Evolutionary conservation across 371 early-diverging fungal genomes (phyloP).

Genomic region (Blastocladiella emersonii): DNA sequence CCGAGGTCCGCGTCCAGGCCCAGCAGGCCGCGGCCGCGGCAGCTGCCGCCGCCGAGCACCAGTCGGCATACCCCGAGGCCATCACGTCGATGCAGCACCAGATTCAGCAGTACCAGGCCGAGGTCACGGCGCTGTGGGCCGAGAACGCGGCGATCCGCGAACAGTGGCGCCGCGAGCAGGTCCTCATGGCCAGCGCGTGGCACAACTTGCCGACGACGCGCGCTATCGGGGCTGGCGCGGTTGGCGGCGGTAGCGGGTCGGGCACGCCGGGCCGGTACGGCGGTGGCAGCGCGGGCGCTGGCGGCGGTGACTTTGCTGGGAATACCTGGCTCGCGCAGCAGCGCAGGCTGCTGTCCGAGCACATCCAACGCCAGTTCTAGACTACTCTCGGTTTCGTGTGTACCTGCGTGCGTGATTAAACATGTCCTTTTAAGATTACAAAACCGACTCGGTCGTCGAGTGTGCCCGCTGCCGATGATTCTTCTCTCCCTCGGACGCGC

Average conservation of each 20-base stretch:
- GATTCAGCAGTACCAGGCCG: neutral
- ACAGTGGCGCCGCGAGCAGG: conserved; percentile 50
- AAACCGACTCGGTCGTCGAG: no score
- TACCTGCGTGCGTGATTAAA: no score
- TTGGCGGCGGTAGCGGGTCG: no score
- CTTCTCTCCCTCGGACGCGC: no score
- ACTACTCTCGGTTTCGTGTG: no score
- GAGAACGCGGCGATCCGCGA: conserved; percentile 14
- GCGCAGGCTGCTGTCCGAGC: conserved; percentile 37
- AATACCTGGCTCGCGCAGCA: conserved; percentile 62
- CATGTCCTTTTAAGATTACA: no score
- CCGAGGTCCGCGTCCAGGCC: conserved; percentile 45
- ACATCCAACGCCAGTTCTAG: conserved; percentile 35
- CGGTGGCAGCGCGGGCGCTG: conserved; percentile 29
- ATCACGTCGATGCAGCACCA: neutral
- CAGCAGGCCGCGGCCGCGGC: neutral
- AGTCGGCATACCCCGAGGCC: neutral
- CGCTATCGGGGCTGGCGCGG: no score
- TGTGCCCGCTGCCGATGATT: no score
- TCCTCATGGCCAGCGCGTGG: conserved; percentile 62
- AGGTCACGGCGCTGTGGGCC: neutral
- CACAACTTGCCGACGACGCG: no score
- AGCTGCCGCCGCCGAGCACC: neutral
- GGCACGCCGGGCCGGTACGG: no score
- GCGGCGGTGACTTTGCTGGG: conserved; percentile 31